Conservation (phyloP, 2,329 filamentous ascomycete genomes). For the Penicillium sp. region DNA sequence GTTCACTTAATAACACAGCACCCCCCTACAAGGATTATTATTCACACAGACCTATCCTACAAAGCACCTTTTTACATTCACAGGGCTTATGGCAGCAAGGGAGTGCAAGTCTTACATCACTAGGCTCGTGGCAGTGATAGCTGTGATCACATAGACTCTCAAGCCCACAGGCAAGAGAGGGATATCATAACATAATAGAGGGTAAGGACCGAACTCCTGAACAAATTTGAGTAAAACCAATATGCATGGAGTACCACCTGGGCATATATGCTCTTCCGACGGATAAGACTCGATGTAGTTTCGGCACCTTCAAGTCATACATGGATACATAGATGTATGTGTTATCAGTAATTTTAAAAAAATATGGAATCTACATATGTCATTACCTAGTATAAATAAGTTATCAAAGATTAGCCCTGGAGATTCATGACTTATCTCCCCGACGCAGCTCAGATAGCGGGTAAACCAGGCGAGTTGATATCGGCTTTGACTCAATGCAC, state of each 20-base stretch:
- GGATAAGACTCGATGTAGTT: background rate
- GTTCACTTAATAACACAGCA: too few relatives aligned
- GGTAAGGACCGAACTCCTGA: too few relatives aligned
- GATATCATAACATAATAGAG: too few relatives aligned
- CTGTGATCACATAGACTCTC: too few relatives aligned
- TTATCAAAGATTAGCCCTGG: background rate
- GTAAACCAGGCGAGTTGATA: conserved; percentile 12
- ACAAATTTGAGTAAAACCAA: background rate
- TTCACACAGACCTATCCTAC: too few relatives aligned
- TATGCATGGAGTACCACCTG: too few relatives aligned
- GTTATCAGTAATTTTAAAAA: background rate
- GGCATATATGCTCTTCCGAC: background rate
- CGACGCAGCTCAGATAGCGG: conserved; percentile 10
- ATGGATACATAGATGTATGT: background rate
- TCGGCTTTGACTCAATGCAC: background rate
- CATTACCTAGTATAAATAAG: background rate
- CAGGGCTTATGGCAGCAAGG: too few relatives aligned
- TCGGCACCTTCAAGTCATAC: background rate
- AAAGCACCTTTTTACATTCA: too few relatives aligned
- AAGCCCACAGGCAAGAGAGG: too few relatives aligned
- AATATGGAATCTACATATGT: background rate
- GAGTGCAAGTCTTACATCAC: too few relatives aligned
- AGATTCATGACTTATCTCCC: background rate
- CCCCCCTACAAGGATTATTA: too few relatives aligned
- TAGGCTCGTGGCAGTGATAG: too few relatives aligned